Evolutionary conservation across 768 basidiomycete species (phyloP), one percentile per base, ranked within the genome.

Genomic region (Clavulina sp.): DNA sequence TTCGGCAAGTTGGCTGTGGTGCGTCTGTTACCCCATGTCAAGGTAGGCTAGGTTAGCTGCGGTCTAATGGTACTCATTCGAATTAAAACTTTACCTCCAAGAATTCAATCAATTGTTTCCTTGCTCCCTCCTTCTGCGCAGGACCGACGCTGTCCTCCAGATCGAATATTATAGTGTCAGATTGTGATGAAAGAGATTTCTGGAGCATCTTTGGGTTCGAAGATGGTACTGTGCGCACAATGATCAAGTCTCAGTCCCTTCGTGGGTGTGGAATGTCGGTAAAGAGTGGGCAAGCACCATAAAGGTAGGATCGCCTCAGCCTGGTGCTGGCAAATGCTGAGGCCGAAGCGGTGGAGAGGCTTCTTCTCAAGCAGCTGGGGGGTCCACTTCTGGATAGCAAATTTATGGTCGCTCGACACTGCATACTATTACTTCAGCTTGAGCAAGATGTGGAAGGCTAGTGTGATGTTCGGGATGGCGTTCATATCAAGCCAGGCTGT

Each of bases 91-190:
- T 59, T 61, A 76, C 84, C 41, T 64, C 61, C 28, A 83, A 65
- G 60, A 82, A 88, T 5, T 66, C 64, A 32, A 64, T 62, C 3
- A 84, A 66, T 5, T 76, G 68, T 4, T 61, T 60, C 53, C 84
- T 69, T 0, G 84, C 81, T 49, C 70, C 64, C 21, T 78, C 76
- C 26, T 67, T 64, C 29, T 63, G 58, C 3, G 68, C 67, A 3
- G 81, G 81, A 3, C 85, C 68, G 0, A 92, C 77, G 54, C 83
- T 83, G 62, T 93, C 89, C 62, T 92, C 89, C 9, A 93, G 69
- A 67, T 93, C 89, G 59, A 88, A 91, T 24, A 88, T 80, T 32
- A 89, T 69, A 40, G 81, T 71, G 54, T 93, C 89, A 1, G 86
- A 78, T 2, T 65, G 61, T 13, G 70, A 68, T 6, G 60, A 63